These are phyloP conservation scores for Cornus controversa DNA, from an alignment of 148 eudicot species.

Conservation along the genomic window DNA sequence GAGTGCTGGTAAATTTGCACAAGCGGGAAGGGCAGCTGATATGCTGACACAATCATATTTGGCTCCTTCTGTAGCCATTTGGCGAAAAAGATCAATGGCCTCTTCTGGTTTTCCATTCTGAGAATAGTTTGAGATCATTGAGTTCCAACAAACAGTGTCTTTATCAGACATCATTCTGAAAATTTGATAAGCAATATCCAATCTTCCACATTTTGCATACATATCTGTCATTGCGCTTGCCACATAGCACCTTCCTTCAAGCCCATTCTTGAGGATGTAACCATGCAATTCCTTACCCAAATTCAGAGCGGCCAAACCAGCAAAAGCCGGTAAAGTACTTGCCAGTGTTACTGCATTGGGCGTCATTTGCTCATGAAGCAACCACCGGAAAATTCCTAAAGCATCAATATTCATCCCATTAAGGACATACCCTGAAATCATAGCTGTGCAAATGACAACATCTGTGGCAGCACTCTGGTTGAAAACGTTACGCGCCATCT, in stretches of 20 bases:
- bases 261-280: constrained; percentile 21
- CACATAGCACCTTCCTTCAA: constrained; percentile 29
- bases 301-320: constrained; percentile 25
- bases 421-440: constrained; percentile 39
- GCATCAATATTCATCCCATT: constrained; percentile 37
- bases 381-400: constrained; percentile 23
- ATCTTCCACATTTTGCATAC: constrained; percentile 45
- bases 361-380: constrained; percentile 24
- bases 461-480: constrained; percentile 17
- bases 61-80: constrained; percentile 24
- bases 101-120: constrained; percentile 36
- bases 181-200: constrained; percentile 28
- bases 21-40: constrained; percentile 39
- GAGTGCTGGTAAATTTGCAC: constrained; percentile 33
- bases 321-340: constrained; percentile 41
- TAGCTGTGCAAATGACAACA: constrained; percentile 36
- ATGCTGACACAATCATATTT: constrained; percentile 31
- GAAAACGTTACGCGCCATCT: constrained; percentile 29
- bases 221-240: constrained; percentile 36
- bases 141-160: constrained; percentile 39
- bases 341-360: constrained; percentile 44
- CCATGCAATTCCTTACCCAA: constrained; percentile 38
- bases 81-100: constrained; percentile 32
- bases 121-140: constrained; percentile 31
- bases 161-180: constrained; percentile 26